A percentile compares a stretch with the other conserved stretches of the same genome.
Evolutionary conservation across 2,329 filamentous ascomycete species (phyloP).

Genomic region (Cladosporium sp.): DNA sequence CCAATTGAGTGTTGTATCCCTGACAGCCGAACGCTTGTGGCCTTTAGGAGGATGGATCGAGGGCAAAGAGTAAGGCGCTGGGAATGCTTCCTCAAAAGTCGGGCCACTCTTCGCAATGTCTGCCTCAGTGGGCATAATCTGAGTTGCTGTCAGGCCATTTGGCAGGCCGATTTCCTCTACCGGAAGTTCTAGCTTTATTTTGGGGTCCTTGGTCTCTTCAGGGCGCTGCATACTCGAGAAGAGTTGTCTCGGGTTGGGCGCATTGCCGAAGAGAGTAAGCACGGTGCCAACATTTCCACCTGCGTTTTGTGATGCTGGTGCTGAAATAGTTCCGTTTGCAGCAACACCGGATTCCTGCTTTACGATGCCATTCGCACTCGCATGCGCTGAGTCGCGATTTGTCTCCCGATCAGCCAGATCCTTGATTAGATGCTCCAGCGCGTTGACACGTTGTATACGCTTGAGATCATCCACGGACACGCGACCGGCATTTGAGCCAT

Average conservation of each 20-base stretch:
- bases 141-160: conserved; percentile 69
- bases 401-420: conserved; percentile 34
- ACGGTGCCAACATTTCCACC: conserved; percentile 55
- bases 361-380: conserved; percentile 8
- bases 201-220: conserved; percentile 1
- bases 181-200: conserved; percentile 34
- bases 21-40: conserved; percentile 67
- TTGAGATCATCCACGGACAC: conserved; percentile 41
- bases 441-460: conserved; percentile 33
- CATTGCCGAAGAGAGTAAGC: conserved; percentile 74
- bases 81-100: conserved; percentile 73
- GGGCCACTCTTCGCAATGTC: conserved; percentile 50
- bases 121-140: conserved; percentile 58
- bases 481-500: conserved; percentile 25
- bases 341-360: conserved; percentile 25
- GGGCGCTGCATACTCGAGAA: conserved; percentile 77
- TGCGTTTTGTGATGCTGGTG: background rate
- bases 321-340: conserved; percentile 20
- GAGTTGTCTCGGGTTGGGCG: conserved; percentile 71
- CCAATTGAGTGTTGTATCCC: conserved; percentile 52
- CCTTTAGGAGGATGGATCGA: conserved; percentile 68
- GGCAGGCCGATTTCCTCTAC: conserved; percentile 69
- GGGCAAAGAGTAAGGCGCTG: conserved; percentile 64
- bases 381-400: conserved; percentile 21
- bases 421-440: conserved; percentile 32